Evolutionary conservation across 306 rosid species (phyloP).

Genomic region (Prinsepia uniflora): DNA sequence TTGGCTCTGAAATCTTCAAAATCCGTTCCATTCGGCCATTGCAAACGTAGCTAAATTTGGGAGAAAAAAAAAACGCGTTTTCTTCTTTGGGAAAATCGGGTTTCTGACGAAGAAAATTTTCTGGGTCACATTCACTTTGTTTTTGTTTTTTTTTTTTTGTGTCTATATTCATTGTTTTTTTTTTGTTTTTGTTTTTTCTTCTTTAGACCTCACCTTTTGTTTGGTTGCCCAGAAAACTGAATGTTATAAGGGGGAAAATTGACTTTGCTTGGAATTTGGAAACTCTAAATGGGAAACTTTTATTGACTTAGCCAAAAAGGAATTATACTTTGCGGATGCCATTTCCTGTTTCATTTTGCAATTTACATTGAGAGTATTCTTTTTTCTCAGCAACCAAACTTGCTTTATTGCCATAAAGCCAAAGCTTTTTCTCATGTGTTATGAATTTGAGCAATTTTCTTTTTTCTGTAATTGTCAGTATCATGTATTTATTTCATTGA

Average conservation of each 20-base stretch:
- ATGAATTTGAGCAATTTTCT: not conserved
- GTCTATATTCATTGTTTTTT: constrained; percentile 36
- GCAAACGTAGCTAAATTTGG: constrained; percentile 28
- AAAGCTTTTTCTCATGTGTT: constrained; percentile 1
- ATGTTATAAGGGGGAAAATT: constrained; percentile 10
- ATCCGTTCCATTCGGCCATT: not conserved
- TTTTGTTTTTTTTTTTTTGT: constrained; percentile 5
- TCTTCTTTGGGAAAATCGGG: constrained; percentile 21
- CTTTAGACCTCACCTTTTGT: constrained; percentile 22
- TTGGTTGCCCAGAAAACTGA: constrained; percentile 23
- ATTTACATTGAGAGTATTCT: too few species aligned
- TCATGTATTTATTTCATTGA: not conserved
- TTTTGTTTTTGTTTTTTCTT: constrained; percentile 8
- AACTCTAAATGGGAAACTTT: not conserved
- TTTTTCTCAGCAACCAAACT: not conserved
- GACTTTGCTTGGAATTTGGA: not conserved
- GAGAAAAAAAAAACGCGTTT: constrained; percentile 23
- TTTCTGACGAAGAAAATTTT: constrained; percentile 4
- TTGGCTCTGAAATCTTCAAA: not conserved
- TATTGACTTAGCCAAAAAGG: not conserved
- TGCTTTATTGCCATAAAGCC: not conserved
- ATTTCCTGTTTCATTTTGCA: not conserved
- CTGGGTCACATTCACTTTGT: constrained; percentile 12
- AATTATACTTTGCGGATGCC: not conserved
- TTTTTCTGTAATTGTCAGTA: not conserved